These are phyloP conservation scores for Cryptococcus jaspeensis DNA, from an alignment of 1,284 basidiomycete genomes.

Conservation along the genomic window DNA sequence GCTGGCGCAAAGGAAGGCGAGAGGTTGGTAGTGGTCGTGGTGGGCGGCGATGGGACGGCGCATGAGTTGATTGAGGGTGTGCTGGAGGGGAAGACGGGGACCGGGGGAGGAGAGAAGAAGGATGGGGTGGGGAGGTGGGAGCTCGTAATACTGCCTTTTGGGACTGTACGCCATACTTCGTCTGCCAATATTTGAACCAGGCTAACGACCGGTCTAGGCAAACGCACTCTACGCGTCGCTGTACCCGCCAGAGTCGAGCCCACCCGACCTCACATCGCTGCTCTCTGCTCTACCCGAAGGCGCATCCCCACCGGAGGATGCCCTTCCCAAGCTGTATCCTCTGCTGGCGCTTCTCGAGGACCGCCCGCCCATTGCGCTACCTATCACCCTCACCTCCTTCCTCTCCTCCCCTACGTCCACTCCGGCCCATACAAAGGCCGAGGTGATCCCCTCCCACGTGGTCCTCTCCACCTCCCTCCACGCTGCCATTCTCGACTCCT, in stretches of 20 bases:
- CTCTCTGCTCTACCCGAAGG: neutral
- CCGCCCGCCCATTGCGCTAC: conserved; percentile 53
- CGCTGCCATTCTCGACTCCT: conserved; percentile 77
- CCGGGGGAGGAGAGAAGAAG: neutral
- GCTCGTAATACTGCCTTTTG: conserved; percentile 62
- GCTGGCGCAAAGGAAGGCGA: conserved; percentile 7
- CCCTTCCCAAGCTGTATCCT: neutral
- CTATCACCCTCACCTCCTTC: conserved; percentile 61
- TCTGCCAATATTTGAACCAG: neutral
- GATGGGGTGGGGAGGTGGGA: conserved; percentile 24
- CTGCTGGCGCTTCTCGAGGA: conserved; percentile 11
- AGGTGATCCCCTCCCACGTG: conserved; percentile 46
- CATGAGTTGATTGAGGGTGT: conserved; percentile 76
- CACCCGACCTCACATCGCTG: conserved; percentile 22
- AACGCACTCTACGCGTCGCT: conserved; percentile 76
- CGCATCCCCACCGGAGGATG: neutral
- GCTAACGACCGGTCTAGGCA: conserved; percentile 52
- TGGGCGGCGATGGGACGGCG: conserved; percentile 87
- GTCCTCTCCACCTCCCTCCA: conserved; percentile 67
- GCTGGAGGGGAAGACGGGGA: conserved; percentile 25
- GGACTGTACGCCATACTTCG: conserved; percentile 66
- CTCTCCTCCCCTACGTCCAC: conserved; percentile 59
- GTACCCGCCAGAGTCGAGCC: conserved; percentile 44
- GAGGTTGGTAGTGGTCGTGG: conserved; percentile 57
- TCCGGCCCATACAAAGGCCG: conserved; percentile 54